phyloP scores from a whole-genome alignment of 176 grass and related monocot species.

The Guadua angustifolia region DNA sequence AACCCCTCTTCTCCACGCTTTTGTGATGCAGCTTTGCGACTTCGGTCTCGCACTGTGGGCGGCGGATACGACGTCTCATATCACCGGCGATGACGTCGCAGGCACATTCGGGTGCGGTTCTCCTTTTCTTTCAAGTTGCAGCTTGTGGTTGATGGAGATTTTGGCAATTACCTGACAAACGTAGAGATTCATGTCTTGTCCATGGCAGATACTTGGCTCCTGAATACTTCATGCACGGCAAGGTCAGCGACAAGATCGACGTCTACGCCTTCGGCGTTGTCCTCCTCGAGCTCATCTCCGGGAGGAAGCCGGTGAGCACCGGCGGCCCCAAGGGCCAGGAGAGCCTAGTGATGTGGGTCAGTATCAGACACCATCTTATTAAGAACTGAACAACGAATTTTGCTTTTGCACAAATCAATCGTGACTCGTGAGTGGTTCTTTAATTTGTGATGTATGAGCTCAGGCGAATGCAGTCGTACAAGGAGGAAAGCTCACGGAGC shows the following conservation, averaged over 20 bases:
- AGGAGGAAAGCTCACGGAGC: conserved; percentile 56
- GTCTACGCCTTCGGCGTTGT: conserved; percentile 94
- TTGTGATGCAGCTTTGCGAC: conserved; percentile 63
- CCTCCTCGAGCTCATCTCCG: conserved; percentile 89
- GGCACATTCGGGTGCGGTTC: conserved; percentile 77
- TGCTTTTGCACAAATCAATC: too few species aligned
- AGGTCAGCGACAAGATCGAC: conserved; percentile 87
- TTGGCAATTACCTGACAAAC: neutral
- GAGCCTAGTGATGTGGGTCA: conserved; percentile 88
- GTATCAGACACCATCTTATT: conserved; percentile 33
- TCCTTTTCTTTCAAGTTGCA: neutral
- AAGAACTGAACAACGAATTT: neutral
- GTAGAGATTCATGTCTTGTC: neutral
- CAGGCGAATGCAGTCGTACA: conserved; percentile 62
- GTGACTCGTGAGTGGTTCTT: neutral
- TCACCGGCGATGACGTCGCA: conserved; percentile 66
- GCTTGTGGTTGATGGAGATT: neutral
- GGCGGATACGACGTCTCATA: conserved; percentile 44
- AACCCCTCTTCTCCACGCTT: neutral
- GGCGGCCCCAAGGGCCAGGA: conserved; percentile 66
- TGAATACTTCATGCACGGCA: conserved; percentile 96
- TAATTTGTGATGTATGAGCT: neutral
- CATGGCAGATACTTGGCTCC: conserved; percentile 79
- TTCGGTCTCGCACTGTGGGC: conserved; percentile 86
- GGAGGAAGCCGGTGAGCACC: conserved; percentile 76